Conservation (phyloP, 2,329 filamentous ascomycete species). For the Xylaria sp. region DNA sequence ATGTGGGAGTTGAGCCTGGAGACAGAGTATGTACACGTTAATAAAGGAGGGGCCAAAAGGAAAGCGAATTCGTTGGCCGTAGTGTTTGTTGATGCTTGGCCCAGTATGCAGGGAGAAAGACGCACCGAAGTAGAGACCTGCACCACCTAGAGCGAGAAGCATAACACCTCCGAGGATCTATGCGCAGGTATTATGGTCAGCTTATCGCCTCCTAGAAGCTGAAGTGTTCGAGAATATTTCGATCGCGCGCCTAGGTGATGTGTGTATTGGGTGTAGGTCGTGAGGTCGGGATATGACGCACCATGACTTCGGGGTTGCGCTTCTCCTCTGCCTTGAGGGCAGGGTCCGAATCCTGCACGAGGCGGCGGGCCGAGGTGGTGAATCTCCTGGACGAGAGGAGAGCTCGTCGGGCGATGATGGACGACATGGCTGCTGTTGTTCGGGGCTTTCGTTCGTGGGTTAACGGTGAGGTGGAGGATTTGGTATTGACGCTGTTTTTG, state of each 20-base stretch:
- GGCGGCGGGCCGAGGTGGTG: slow-evolving; percentile 64
- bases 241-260: background rate
- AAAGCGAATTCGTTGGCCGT: background rate
- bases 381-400: slow-evolving; percentile 52
- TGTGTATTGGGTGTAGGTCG: background rate
- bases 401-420: slow-evolving; percentile 54
- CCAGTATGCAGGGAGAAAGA: slow-evolving; percentile 20
- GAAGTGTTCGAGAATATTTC: background rate
- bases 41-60: background rate
- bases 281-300: slow-evolving; percentile 51
- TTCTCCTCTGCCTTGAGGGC: slow-evolving; percentile 68
- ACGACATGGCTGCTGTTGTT: slow-evolving; percentile 61
- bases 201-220: background rate
- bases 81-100: slow-evolving; percentile 10
- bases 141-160: slow-evolving; percentile 86
- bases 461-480: slow-evolving; percentile 19
- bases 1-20: slow-evolving; percentile 81
- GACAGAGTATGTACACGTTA: slow-evolving; percentile 13
- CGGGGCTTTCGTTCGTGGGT: slow-evolving; percentile 23
- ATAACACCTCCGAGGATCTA: slow-evolving; percentile 93
- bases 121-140: slow-evolving; percentile 89
- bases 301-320: slow-evolving; percentile 62
- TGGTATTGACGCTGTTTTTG: slow-evolving; percentile 19
- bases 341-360: slow-evolving; percentile 53
- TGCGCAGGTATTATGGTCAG: slow-evolving; percentile 38